Conservation (phyloP, 805 yeast species). For the Saturnispora serradocipensis region DNA sequence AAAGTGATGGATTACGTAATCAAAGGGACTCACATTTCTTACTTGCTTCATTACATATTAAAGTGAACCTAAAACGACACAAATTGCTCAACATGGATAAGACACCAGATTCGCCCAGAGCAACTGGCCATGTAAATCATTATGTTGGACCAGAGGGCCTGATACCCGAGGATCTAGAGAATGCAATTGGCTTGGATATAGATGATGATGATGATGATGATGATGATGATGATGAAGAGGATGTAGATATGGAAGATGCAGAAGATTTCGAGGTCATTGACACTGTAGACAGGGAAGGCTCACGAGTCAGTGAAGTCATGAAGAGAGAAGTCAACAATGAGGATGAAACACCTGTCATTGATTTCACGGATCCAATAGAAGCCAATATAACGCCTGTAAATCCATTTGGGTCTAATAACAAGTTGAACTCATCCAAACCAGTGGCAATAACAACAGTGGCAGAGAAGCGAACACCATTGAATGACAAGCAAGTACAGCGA, state of each 20-base stretch:
- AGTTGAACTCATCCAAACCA: constrained; percentile 20
- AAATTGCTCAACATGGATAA: not conserved
- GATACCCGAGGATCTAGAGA: constrained; percentile 8
- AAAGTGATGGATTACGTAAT: not conserved
- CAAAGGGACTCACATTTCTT: not conserved
- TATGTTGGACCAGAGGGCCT: not conserved
- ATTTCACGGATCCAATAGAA: constrained; percentile 19
- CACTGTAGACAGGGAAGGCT: constrained; percentile 1
- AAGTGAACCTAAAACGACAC: too few species aligned
- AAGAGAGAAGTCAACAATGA: constrained; percentile 13
- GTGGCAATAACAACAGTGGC: constrained; percentile 10
- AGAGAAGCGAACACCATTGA: constrained; percentile 16
- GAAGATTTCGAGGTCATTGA: constrained; percentile 12
- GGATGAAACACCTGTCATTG: constrained; percentile 9
- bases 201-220: not conserved
- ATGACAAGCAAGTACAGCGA: constrained; percentile 45
- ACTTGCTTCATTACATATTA: not conserved
- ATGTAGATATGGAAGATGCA: constrained; percentile 2
- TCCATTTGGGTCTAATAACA: constrained; percentile 23
- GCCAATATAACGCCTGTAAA: constrained; percentile 17
- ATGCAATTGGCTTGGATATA: constrained; percentile 9
- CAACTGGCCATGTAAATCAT: not conserved
- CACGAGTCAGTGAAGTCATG: constrained; percentile 4
- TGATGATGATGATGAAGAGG: not conserved
- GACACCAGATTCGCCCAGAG: not conserved